phyloP scores from a whole-genome alignment of 306 rosid species.

The Vicia sativa region DNA sequence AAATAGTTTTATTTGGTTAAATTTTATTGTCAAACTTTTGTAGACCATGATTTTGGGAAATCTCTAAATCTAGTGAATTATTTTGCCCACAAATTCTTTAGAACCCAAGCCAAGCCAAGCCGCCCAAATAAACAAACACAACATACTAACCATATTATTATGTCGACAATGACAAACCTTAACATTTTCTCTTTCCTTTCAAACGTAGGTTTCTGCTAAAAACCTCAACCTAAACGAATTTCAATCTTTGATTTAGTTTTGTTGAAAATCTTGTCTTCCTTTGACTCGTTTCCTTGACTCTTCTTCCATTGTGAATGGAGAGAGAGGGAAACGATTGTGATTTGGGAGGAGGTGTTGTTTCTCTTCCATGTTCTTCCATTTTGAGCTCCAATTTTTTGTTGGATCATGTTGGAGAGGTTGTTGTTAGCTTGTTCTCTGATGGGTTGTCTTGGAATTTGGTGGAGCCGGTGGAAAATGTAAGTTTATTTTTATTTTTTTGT shows the following conservation, averaged over 20 bases:
- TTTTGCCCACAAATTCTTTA: neutral
- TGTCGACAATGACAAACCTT: too few relatives aligned
- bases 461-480: slow-evolving; percentile 50
- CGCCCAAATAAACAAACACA: too few relatives aligned
- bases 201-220: neutral
- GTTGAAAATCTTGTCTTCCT: slow-evolving; percentile 3
- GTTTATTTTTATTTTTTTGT: slow-evolving; percentile 1
- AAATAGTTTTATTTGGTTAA: too few relatives aligned
- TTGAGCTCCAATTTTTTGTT: slow-evolving; percentile 60
- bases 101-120: too few relatives aligned
- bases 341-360: slow-evolving; percentile 34
- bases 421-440: slow-evolving; percentile 56
- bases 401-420: slow-evolving; percentile 68
- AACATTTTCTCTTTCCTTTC: too few relatives aligned
- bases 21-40: too few relatives aligned
- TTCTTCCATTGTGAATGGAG: slow-evolving; percentile 55
- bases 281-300: slow-evolving; percentile 54
- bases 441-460: slow-evolving; percentile 70
- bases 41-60: too few relatives aligned
- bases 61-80: neutral
- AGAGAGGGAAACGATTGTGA: slow-evolving; percentile 45
- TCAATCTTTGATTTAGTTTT: neutral
- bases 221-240: slow-evolving; percentile 12
- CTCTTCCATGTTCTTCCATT: slow-evolving; percentile 36
- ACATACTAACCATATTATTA: too few relatives aligned